Conservation (phyloP, 2,329 filamentous ascomycete genomes). For the Aspergillus brunneoviolaceus region DNA sequence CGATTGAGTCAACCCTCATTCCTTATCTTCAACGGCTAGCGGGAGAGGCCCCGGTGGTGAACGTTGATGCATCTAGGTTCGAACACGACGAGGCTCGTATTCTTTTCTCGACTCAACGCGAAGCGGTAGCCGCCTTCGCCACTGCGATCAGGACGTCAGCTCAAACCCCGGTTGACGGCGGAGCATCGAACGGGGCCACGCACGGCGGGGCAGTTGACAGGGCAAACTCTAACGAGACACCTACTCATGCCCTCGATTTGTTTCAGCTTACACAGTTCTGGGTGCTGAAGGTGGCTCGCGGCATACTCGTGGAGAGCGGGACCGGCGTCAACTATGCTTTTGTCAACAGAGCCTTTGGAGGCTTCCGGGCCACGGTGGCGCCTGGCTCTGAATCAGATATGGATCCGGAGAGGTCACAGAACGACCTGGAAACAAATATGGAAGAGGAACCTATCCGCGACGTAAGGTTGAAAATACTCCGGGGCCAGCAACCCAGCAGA, state of each 20-base stretch:
- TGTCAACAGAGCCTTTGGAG: constrained; percentile 63
- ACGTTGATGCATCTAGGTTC: constrained; percentile 60
- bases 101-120: constrained; percentile 54
- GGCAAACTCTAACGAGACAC: constrained; percentile 16
- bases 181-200: constrained; percentile 25
- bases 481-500: background rate
- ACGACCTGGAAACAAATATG: constrained; percentile 49
- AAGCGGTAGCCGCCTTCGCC: constrained; percentile 58
- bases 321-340: constrained; percentile 57
- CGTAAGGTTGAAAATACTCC: constrained; percentile 9
- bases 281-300: constrained; percentile 60
- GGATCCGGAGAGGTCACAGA: constrained; percentile 47
- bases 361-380: constrained; percentile 49
- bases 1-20: constrained; percentile 58
- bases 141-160: constrained; percentile 54
- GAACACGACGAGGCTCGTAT: constrained; percentile 55
- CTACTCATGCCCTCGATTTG: constrained; percentile 34
- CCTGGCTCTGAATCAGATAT: constrained; percentile 37
- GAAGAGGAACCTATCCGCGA: constrained; percentile 46
- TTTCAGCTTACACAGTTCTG: constrained; percentile 51
- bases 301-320: constrained; percentile 58
- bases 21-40: constrained; percentile 60
- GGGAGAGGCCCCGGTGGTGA: constrained; percentile 50
- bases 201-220: constrained; percentile 10
- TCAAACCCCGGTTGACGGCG: constrained; percentile 45